Evolutionary conservation across 805 yeast genomes (phyloP), one percentile per base, ranked within the genome.

Genomic region (Ogataea haglerorum): DNA sequence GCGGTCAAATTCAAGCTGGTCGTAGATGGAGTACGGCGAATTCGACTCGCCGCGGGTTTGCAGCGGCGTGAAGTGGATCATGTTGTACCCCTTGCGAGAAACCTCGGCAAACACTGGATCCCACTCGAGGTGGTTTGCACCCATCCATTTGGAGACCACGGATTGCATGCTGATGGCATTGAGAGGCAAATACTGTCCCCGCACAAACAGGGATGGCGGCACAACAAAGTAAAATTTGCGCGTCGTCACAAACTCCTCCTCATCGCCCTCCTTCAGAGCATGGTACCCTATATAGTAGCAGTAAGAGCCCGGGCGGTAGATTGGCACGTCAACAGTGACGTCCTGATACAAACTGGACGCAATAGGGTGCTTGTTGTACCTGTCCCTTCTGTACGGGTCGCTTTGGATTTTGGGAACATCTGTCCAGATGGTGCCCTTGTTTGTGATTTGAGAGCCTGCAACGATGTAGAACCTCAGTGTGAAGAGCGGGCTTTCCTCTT

Each of bases 11-110:
- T 56, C 61, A 45, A 88, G 72, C 63, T 93, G 98, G 60, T 91
- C 96, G 53, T 67, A 82, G 39, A 91, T 87, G 3, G 96, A 86
- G 58, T 90, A 91, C 0, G 99, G 99, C 6, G 97, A 90, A 60
- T 90, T 76, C 1, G 96, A 85, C 46, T 73, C 83, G 24, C 99
- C 99, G 41, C 98, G 73, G 48, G 80, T 67, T 63, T 91, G 96
- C 51, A 91, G 69, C 0, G 99, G 99, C 5, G 97, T 90, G 61
- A 91, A 91, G 67, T 91, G 99, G 31, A 93, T 70, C 96, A 91
- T 87, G 62, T 93, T 93, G 68, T 91, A 91, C 15, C 93, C 90
- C 62, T 93, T 93, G 7, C 64, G 58, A 12, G 81, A 64, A 32
- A 91, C 74, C 33, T 75, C 74, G 1, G 61, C 58, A 43, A 91